Evolutionary conservation across 495 filamentous ascomycete species (phyloP).

Genomic region (Talaromyces borbonicus): DNA sequence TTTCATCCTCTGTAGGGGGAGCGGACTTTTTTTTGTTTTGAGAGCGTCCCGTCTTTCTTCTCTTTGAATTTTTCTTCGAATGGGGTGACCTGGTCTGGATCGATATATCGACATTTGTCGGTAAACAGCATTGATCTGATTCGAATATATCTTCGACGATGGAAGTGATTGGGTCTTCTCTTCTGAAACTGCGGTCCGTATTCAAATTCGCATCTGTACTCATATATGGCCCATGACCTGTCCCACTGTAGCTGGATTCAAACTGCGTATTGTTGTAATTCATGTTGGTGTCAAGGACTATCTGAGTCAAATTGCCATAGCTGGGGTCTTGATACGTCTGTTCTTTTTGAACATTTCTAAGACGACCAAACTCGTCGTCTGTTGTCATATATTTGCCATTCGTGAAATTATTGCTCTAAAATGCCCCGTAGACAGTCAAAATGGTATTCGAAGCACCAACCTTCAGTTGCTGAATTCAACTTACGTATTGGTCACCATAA

Average conservation of each 20-base stretch:
- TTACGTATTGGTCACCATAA: neutral
- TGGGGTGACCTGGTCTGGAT: neutral
- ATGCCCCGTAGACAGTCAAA: too few relatives aligned
- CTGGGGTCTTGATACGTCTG: neutral
- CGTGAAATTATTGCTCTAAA: neutral
- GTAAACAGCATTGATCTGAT: neutral
- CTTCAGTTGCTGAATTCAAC: neutral
- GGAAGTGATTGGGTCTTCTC: neutral
- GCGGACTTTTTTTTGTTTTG: neutral
- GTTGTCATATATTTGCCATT: neutral
- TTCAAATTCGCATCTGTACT: neutral
- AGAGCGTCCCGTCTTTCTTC: neutral
- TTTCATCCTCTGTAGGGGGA: constrained; percentile 45
- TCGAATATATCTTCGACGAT: neutral
- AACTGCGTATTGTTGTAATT: too few relatives aligned
- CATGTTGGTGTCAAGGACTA: neutral
- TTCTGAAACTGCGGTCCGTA: neutral
- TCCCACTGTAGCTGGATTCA: neutral
- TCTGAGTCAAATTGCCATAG: neutral
- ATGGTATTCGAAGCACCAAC: too few relatives aligned
- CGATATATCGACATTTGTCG: neutral
- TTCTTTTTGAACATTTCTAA: neutral
- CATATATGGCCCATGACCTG: neutral
- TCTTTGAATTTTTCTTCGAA: neutral
- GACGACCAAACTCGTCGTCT: neutral